These are phyloP conservation scores for Nakazawaea ernobii DNA, from an alignment of 805 yeast species.

Conservation along the genomic window DNA sequence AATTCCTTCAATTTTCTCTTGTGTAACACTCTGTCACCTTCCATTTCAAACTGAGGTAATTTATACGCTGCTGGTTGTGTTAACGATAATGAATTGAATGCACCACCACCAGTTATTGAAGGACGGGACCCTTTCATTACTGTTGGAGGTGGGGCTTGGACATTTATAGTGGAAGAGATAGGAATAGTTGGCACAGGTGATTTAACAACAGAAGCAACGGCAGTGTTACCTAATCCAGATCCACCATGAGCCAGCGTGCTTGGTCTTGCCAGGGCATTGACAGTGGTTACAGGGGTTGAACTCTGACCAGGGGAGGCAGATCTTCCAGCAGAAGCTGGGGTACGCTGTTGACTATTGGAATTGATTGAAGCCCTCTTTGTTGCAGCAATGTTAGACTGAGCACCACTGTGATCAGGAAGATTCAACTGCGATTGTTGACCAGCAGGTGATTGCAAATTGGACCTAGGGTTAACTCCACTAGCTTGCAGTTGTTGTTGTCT, in stretches of 20 bases:
- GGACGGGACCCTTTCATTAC: conserved; percentile 70
- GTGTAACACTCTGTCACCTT: conserved; percentile 76
- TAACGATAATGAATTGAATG: conserved; percentile 62
- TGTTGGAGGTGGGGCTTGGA: conserved; percentile 61
- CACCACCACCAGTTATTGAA: conserved; percentile 77
- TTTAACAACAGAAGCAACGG: conserved; percentile 28
- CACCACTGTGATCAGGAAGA: neutral
- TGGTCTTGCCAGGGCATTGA: conserved; percentile 43
- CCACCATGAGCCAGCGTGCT: conserved; percentile 18
- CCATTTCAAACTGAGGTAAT: conserved; percentile 78
- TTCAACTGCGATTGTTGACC: conserved; percentile 10
- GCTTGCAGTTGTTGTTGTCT: conserved; percentile 13
- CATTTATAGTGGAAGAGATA: conserved; percentile 63
- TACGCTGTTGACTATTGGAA: conserved; percentile 1
- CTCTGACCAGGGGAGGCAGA: conserved; percentile 18
- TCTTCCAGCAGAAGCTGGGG: conserved; percentile 10
- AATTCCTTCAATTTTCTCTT: conserved; percentile 87
- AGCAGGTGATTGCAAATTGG: conserved; percentile 4
- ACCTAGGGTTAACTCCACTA: conserved; percentile 6
- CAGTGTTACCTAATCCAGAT: conserved; percentile 11
- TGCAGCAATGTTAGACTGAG: conserved; percentile 11
- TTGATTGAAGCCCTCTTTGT: neutral
- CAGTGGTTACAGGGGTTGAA: conserved; percentile 37
- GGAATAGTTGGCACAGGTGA: conserved; percentile 63
- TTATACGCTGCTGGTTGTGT: conserved; percentile 71